Evolutionary conservation across 2,329 filamentous ascomycete genomes (phyloP).

Genomic region (Colletotrichum karsti): DNA sequence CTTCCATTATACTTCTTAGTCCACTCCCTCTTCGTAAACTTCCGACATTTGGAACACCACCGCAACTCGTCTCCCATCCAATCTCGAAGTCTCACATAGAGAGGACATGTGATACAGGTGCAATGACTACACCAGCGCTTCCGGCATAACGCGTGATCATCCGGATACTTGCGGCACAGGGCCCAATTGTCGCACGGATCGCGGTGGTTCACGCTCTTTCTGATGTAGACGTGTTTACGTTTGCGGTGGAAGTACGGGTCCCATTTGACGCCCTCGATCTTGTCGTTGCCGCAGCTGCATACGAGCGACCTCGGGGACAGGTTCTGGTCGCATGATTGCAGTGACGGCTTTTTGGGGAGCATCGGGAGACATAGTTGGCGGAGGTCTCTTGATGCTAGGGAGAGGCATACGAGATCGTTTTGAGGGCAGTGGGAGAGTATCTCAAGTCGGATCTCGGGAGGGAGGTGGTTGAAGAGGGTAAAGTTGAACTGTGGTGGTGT

Average conservation of each 20-base stretch:
- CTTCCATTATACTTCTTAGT: conserved; percentile 1
- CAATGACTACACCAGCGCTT: conserved; percentile 3
- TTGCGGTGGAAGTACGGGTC: background rate
- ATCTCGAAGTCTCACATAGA: background rate
- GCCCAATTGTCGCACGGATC: background rate
- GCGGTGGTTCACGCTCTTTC: background rate
- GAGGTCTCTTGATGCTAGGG: background rate
- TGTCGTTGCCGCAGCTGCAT: background rate
- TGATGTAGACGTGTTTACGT: background rate
- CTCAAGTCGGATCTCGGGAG: background rate
- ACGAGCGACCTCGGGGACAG: background rate
- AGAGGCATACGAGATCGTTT: conserved; percentile 12
- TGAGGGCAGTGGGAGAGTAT: background rate
- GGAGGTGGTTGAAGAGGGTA: background rate
- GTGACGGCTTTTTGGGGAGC: background rate
- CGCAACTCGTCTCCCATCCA: background rate
- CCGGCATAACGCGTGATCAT: background rate
- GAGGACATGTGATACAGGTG: conserved; percentile 3
- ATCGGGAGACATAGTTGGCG: background rate
- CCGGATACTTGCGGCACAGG: background rate
- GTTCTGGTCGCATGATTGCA: background rate
- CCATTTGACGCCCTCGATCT: background rate
- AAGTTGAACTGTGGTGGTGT: background rate
- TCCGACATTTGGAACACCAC: conserved; percentile 2
- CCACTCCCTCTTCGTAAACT: background rate